Evolutionary conservation across 2,329 filamentous ascomycete genomes (phyloP).

Genomic region (Cladophialophora immunda): DNA sequence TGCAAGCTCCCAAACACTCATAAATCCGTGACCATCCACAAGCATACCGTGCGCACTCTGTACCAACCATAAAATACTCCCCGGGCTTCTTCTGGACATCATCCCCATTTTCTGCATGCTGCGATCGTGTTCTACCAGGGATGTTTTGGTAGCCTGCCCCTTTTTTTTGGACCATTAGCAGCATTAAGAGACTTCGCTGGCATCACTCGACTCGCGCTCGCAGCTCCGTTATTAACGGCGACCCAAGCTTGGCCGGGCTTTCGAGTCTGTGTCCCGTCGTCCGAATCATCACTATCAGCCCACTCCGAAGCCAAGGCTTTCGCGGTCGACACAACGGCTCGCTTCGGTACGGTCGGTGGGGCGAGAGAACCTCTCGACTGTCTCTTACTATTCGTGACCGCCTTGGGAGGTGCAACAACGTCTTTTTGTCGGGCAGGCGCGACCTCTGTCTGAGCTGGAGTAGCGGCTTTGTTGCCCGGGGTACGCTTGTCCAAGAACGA

Average conservation of each 20-base stretch:
- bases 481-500: constrained; percentile 27
- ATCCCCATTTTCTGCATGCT: not conserved
- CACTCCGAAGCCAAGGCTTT: constrained; percentile 37
- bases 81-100: not conserved
- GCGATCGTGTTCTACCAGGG: not conserved
- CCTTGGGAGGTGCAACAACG: not conserved
- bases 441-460: not conserved
- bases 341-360: not conserved
- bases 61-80: not conserved
- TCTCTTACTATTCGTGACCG: not conserved
- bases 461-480: not conserved
- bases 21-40: not conserved
- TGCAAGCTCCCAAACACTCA: not conserved
- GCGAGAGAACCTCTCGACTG: not conserved
- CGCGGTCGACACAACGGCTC: not conserved
- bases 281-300: constrained; percentile 37
- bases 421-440: not conserved
- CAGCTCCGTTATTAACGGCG: constrained; percentile 22
- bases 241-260: constrained; percentile 9
- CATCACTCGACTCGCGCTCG: not conserved
- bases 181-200: not conserved
- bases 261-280: constrained; percentile 18
- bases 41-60: not conserved
- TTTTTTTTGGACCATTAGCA: constrained; percentile 10
- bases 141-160: constrained; percentile 30